Base-by-base conservation (phyloP, 1,139 yeast genomes). In the Wickerhamiella pararugosa region DNA sequence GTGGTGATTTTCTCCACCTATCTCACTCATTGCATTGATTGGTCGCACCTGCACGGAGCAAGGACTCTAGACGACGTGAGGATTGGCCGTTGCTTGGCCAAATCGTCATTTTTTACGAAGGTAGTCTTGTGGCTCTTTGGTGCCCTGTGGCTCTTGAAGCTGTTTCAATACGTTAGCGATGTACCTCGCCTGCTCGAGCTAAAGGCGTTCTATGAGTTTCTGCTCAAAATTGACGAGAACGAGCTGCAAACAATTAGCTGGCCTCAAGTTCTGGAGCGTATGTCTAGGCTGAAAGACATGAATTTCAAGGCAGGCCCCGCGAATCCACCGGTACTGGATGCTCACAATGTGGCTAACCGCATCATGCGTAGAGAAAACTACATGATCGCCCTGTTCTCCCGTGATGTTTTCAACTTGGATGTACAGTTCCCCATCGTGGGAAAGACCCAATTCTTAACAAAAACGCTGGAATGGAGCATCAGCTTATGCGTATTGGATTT, bases 301-400 rank as follows among this genome's bases (percentile, higher is more conserved):
- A 90, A 90, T 60, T 83, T 92, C 11, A 61, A 75, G 15, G 75
- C 83, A 0, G 68, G 77, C 5, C 48, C 48, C n/a, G 40, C 34
- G 27, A 38, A 43, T 15, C 41, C 35, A 6, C 35, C 34, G 15
- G 66, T 87, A 47, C 68, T 90, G 43, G 90, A 83, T 56, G 94
- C 97, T 3, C 96, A 86, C 58, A 93, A 80, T 54, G 83, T 90
- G 44, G 97, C 97, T 9, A 92, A 90, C 58, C 67, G 98, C 47
- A 82, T 90, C 45, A 87, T 90, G 98, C 69, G 99, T 44, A 80
- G 79, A 51, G 98, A 92, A 50, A 90, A 90, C 57, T 90, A 87
- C 57, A 70, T 84, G 66, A 83, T 90, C 55, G 96, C 96, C 0
- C 64, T 90, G 54, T 76, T 83, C 52, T 87, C 86, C 61, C 82